Evolutionary conservation across 805 yeast genomes (phyloP).

Genomic region (Suhomyces kilbournensis): DNA sequence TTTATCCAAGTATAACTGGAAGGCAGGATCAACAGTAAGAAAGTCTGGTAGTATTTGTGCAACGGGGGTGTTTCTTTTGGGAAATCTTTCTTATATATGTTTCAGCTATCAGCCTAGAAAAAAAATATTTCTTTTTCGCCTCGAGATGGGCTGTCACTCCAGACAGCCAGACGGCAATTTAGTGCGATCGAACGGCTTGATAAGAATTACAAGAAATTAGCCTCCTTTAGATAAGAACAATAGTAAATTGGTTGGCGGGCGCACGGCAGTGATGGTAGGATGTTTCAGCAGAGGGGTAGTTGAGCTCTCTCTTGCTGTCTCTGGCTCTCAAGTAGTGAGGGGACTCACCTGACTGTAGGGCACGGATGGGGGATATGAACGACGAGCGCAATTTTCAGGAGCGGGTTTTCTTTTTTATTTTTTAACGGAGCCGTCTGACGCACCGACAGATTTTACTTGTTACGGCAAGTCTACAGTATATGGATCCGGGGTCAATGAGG

Average conservation of each 20-base stretch:
- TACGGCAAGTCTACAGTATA: neutral
- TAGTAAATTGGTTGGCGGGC: too few species aligned
- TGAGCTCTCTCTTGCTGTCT: too few species aligned
- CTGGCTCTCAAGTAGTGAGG: too few species aligned
- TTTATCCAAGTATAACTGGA: neutral
- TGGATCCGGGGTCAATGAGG: neutral
- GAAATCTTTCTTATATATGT: neutral
- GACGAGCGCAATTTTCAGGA: too few species aligned
- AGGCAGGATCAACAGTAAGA: neutral
- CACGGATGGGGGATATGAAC: too few species aligned
- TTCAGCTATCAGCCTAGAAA: neutral
- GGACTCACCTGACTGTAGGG: too few species aligned
- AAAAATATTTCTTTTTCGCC: neutral
- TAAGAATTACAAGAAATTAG: neutral
- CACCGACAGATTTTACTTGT: neutral
- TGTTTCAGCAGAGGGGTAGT: neutral
- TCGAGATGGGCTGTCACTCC: neutral
- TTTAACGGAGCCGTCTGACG: neutral
- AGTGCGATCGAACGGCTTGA: neutral
- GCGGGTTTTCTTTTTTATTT: neutral
- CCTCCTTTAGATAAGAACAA: neutral
- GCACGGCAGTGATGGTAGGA: neutral
- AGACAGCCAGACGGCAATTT: neutral
- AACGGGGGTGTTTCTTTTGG: neutral
- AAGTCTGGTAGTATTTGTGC: too few species aligned